Evolutionary conservation across 768 basidiomycete species (phyloP), one percentile per base, ranked within the genome.

Genomic region (Fistulinella prunicolor): DNA sequence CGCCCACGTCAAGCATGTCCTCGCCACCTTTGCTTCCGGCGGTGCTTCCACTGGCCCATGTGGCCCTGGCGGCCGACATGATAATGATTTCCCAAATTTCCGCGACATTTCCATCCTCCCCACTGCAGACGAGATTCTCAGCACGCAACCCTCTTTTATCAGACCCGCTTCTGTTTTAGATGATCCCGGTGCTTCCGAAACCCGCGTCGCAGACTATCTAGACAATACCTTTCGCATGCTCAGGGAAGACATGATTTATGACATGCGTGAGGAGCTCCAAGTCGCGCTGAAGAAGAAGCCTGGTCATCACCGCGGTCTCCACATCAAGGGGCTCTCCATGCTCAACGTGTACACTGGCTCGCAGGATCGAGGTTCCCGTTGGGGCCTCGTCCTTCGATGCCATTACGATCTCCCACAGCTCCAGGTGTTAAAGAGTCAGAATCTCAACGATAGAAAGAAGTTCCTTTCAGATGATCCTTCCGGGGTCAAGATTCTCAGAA

Each of bases 141-240:
- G 67, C 21, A 63, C 50, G 1, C 71, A 78, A 16, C 53, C 50
- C 0, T 70, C 85, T 6, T 86, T 81, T 54, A 59, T 85, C n/a
- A 73, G 81, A 9, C 70, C 74, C 0, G 70, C 70, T 26, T 57
- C 65, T 8, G 66, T 69, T 12, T 57, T 81, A 1, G 77, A 79
- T 6, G 75, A 79, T 44, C 71, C 76, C 0, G 65, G 67, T 9
- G 70, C 67, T 0, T 64, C 65, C 23, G 51, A 58, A 2, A 60
- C 48, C 13, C 73, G 80, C 3, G 57, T 72, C 10, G 70, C 73
- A 0, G 69, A 76, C 10, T 75, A 85, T 50, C 66, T 85, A 2
- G 85, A 86, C 54, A 83, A 83, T 43, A 80, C 80, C 36, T 87
- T 81, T 58, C 77, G 85, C 8, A 69, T 87, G 38, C 65, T 84